Conservation (phyloP, 768 basidiomycete genomes). For the Pseudohyphozyma bogoriensis region DNA sequence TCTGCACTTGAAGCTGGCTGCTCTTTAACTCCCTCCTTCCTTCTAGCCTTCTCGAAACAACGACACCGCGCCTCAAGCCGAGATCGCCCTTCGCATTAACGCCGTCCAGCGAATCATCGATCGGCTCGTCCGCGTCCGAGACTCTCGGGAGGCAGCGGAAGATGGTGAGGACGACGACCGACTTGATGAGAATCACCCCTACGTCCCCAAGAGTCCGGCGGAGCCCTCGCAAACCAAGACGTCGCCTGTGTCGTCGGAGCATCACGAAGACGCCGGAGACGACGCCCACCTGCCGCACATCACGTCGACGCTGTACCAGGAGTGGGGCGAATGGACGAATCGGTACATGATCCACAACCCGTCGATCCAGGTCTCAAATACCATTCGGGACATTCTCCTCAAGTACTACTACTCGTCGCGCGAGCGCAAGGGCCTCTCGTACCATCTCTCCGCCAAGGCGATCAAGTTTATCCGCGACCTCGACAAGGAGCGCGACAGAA, state of each 20-base stretch:
- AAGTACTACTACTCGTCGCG: constrained; percentile 79
- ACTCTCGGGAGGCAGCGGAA: background rate
- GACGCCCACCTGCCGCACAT: constrained; percentile 17
- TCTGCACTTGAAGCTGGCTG: background rate
- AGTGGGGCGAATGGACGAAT: constrained; percentile 75
- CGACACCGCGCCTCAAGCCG: background rate
- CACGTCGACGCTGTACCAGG: constrained; percentile 38
- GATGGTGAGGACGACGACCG: background rate
- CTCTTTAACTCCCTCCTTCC: background rate
- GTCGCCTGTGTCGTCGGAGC: background rate
- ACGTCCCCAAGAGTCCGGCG: background rate
- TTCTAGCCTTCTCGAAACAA: background rate
- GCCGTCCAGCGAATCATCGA: constrained; percentile 15
- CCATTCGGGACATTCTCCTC: constrained; percentile 55
- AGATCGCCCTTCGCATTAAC: constrained; percentile 17
- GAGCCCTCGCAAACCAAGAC: background rate
- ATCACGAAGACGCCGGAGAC: background rate
- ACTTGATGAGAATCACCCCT: background rate
- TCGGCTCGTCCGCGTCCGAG: constrained; percentile 7
- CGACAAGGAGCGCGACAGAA: constrained; percentile 43
- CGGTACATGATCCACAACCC: constrained; percentile 86
- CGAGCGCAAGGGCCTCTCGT: constrained; percentile 41
- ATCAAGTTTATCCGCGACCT: constrained; percentile 82
- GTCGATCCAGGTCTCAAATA: constrained; percentile 51
- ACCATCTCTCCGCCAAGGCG: constrained; percentile 79